Conservation (phyloP, 2,329 filamentous ascomycete species). For the Leptographium lundbergii region DNA sequence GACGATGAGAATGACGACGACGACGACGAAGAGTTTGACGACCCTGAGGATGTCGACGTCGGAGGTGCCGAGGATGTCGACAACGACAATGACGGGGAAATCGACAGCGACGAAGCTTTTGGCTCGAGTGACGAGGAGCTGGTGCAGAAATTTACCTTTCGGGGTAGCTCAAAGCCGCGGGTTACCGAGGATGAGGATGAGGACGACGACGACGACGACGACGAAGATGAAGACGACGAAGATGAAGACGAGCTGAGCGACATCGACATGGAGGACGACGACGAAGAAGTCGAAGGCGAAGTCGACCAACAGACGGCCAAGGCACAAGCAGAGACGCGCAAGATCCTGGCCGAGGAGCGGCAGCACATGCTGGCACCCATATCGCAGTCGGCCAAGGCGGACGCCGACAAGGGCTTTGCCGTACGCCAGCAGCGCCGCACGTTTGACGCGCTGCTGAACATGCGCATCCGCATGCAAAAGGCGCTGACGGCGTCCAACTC, state of each 20-base stretch:
- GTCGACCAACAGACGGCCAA: conserved; percentile 18
- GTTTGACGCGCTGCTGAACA: conserved; percentile 81
- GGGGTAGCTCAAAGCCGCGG: conserved; percentile 42
- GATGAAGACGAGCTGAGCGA: conserved; percentile 23
- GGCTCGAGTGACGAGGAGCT: conserved; percentile 74
- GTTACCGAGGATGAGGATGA: conserved; percentile 21
- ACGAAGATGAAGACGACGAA: conserved; percentile 33
- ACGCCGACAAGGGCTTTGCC: conserved; percentile 73
- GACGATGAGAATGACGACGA: conserved; percentile 35
- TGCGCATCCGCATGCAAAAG: conserved; percentile 87
- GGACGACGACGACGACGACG: conserved; percentile 21
- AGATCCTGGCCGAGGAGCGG: conserved; percentile 55
- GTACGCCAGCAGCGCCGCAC: conserved; percentile 75
- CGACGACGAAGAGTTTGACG: conserved; percentile 30
- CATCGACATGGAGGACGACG: conserved; percentile 33
- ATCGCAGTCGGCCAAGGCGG: conserved; percentile 54
- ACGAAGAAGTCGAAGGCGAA: conserved; percentile 21
- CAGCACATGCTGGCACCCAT: conserved; percentile 50
- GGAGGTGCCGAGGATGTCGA: conserved; percentile 36
- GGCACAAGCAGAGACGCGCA: conserved; percentile 46
- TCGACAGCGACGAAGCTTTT: conserved; percentile 58
- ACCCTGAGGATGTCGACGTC: conserved; percentile 43
- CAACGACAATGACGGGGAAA: conserved; percentile 45
- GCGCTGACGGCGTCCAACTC: conserved; percentile 74
- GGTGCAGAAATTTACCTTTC: conserved; percentile 60